Conservation (phyloP, 805 yeast species). For the Cyberlindnera veronae region DNA sequence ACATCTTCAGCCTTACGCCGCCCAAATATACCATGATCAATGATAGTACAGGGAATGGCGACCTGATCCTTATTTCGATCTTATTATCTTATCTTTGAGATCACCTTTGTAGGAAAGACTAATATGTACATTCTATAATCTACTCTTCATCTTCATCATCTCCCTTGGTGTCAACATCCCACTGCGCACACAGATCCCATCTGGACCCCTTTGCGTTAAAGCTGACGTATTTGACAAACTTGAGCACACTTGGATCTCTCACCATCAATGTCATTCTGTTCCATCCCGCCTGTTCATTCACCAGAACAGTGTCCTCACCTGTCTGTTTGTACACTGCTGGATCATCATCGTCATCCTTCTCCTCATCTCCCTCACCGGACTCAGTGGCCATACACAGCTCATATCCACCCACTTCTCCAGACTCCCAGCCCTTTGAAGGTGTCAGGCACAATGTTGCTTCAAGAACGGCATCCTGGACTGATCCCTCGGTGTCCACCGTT, state of each 20-base stretch:
- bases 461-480: slow-evolving; percentile 39
- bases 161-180: slow-evolving; percentile 60
- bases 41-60: too few species aligned
- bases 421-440: slow-evolving; percentile 79
- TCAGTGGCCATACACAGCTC: slow-evolving; percentile 77
- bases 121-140: slow-evolving; percentile 9
- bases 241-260: slow-evolving; percentile 82
- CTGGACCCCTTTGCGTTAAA: slow-evolving; percentile 84
- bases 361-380: too few species aligned
- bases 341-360: slow-evolving; percentile 74
- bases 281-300: slow-evolving; percentile 80
- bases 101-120: too few species aligned
- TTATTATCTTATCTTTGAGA: too few species aligned
- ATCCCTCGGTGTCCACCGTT: slow-evolving; percentile 32
- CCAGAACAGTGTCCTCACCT: slow-evolving; percentile 71
- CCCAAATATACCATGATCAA: too few species aligned
- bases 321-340: slow-evolving; percentile 65
- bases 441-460: slow-evolving; percentile 85
- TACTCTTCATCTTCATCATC: slow-evolving; percentile 37
- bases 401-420: slow-evolving; percentile 92
- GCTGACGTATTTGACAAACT: slow-evolving; percentile 90
- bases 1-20: too few species aligned
- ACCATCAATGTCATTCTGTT: slow-evolving; percentile 73
- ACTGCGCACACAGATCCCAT: slow-evolving; percentile 84
- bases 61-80: too few species aligned